A percentile compares a stretch with the other conserved stretches of the same genome.
Conservation (phyloP, 352 stramenopile genomes). For the Hyaloperonospora brassicae region DNA sequence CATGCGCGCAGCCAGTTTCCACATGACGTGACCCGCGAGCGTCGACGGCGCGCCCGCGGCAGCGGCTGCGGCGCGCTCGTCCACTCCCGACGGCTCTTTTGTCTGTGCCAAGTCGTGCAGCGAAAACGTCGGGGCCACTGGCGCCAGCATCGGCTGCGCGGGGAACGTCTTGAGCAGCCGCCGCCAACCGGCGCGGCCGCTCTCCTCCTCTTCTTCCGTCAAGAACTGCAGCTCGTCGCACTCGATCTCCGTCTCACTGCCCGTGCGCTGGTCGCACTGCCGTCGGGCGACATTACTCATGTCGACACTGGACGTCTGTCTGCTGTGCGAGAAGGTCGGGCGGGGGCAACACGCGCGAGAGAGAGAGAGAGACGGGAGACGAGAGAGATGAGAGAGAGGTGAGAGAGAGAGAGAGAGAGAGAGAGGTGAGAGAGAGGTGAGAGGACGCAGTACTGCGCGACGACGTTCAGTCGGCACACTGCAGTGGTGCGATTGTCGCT, state of each 20-base stretch:
- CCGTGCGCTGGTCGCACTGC: conserved; percentile 22
- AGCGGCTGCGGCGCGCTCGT: conserved; percentile 2
- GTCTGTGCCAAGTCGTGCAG: conserved; percentile 23
- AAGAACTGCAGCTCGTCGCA: conserved; percentile 37
- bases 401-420: too few species aligned
- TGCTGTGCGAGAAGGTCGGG: too few species aligned
- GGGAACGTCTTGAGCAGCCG: conserved; percentile 24
- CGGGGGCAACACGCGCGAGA: too few species aligned
- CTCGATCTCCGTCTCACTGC: conserved; percentile 39
- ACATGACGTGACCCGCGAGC: conserved; percentile 51
- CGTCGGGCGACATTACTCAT: conserved; percentile 27
- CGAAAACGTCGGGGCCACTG: conserved; percentile 23
- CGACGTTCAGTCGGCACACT: conserved; percentile 6
- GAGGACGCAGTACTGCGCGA: background rate
- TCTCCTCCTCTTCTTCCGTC: conserved; percentile 10
- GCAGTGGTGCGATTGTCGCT: conserved; percentile 21
- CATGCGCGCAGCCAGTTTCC: conserved; percentile 55
- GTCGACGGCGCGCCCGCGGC: conserved; percentile 10
- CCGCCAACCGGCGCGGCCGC: conserved; percentile 18
- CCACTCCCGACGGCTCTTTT: conserved; percentile 9
- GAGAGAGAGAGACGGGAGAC: too few species aligned
- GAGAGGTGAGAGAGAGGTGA: too few species aligned
- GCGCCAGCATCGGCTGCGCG: conserved; percentile 16
- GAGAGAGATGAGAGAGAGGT: too few species aligned
- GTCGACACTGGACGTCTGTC: conserved; percentile 5